Base-by-base conservation (phyloP, 2,329 filamentous ascomycete species). In the Neurospora sp. region DNA sequence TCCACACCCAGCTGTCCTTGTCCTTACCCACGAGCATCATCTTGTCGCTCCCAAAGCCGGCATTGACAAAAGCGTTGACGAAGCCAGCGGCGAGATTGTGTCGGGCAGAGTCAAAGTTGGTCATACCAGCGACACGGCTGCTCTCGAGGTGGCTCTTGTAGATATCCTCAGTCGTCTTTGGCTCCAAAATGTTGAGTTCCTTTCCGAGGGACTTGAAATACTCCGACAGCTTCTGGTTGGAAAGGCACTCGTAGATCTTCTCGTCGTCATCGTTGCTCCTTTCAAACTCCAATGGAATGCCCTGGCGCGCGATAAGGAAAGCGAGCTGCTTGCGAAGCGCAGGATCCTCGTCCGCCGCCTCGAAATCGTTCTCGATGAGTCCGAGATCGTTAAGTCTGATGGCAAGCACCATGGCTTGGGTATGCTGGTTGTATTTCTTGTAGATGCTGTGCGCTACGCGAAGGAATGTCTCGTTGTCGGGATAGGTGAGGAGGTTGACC, bases 141-240 rank as follows among this genome's bases (percentile, higher is more conserved):
- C 92, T 98, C 82, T 99, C 96, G 5, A 99, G 87, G 81, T 99
- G 96, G 78, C 93, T 97, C 85, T 99, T 99, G 87, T 99, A 99
- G 76, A 99, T 99, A 77, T 99, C 96, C 79, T 99, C 96, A 0
- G 95, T 96, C 62, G 92, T 92, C 84, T 97, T 98, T 41, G 96
- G 96, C 73, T 99, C 96, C 57, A 98, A 84, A 68, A 99, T 95
- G 80, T 99, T 98, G 69, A 99, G 86, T 80, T 99, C 96, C 82
- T 97, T 97, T 70, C 90, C 96, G 39, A 99, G 84, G 5, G 91
- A 88, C 81, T 97, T 97, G 86, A 97, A 99, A 81, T 98, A 91
- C 73, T 96, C 92, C 1, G 94, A 90, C 70, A 99, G 83, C 77
- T 91, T 92, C 19, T 91, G 89, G 81, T 98, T 99, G 79, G 92